phyloP scores from a whole-genome alignment of 768 basidiomycete species.

The Astraeus odoratus region DNA sequence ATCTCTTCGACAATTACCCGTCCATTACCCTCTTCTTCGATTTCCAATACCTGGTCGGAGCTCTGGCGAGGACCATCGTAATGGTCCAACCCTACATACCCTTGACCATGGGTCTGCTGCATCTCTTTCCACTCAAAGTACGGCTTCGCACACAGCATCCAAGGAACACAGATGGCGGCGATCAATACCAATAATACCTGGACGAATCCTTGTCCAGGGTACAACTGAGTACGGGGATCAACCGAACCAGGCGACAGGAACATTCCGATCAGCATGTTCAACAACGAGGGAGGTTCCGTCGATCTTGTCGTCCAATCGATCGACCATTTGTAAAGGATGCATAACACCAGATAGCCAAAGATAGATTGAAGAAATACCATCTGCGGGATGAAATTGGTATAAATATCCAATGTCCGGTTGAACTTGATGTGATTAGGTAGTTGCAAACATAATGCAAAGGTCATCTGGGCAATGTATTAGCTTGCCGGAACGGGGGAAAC shows the following conservation, averaged over 20 bases:
- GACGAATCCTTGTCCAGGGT: conserved; percentile 79
- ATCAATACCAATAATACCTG: conserved; percentile 73
- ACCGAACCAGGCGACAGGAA: conserved; percentile 86
- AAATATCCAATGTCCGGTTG: conserved; percentile 81
- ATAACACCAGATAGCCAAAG: conserved; percentile 91
- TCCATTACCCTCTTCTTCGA: conserved; percentile 78
- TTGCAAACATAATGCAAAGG: conserved; percentile 94
- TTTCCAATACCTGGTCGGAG: conserved; percentile 59
- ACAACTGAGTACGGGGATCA: conserved; percentile 62
- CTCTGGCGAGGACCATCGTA: conserved; percentile 50
- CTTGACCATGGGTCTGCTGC: conserved; percentile 73
- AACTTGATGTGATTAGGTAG: conserved; percentile 93
- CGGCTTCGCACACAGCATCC: conserved; percentile 90
- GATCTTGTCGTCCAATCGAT: conserved; percentile 78
- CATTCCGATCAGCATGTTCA: conserved; percentile 97
- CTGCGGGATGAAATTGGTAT: conserved; percentile 93
- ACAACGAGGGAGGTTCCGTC: conserved; percentile 74
- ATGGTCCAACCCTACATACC: conserved; percentile 67
- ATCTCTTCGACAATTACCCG: conserved; percentile 65
- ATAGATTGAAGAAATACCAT: conserved; percentile 97
- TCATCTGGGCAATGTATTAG: conserved; percentile 62
- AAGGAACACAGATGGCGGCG: conserved; percentile 87
- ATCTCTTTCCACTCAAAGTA: conserved; percentile 89
- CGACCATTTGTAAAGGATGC: conserved; percentile 97
- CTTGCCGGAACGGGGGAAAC: conserved; percentile 1